Evolutionary conservation across 83 land plant species (phyloP), one percentile per base, ranked within the genome.

Genomic region (Larix sibirica): DNA sequence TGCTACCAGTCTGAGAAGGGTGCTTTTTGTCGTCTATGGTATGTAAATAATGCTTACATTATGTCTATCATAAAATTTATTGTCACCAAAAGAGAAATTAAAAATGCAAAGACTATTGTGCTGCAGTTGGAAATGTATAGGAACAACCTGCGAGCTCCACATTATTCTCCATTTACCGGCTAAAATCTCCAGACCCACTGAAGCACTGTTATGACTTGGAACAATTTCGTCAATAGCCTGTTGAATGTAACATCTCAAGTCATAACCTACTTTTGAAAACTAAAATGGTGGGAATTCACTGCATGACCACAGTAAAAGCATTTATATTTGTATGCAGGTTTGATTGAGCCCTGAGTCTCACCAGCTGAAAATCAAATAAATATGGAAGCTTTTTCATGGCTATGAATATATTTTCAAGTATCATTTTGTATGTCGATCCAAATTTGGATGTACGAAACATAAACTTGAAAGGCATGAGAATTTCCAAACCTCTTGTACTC

Each of bases 71-170:
- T 20, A 73, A 73, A 38, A 7, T 21, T 73, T 12, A 0, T 73
- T 23, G n/a, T 42, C 77, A 1, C 26, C 42, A 8, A 44, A 73
- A 40, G 44, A 73, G 44, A 40, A 4, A 28, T 24, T 16, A 42
- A 9, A 42, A 36, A 4, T 73, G 44, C 4, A 36, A 73, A 17
- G 17, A 42, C 36, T 73, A 42, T 73, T 28, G 23, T 36, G 76
- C 81, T 76, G 24, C 0, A 23, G 26, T 42, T 42, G n/a, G 77
- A 73, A 28, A 31, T 77, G 82, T 77, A 81, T 21, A 64, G 65
- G 20, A 75, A 84, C 21, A 42, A 97, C 99, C 98, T 95, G 97
- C 70, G 96, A 97, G 83, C 95, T 94, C 99, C 99, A 97, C 20
- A 97, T 40, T 84, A 95, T 84, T 58, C 88, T 83, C 99, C 99